Evolutionary conservation across 78 protist species (phyloP).

Genomic region (Mastigamoeba balamuthi): DNA sequence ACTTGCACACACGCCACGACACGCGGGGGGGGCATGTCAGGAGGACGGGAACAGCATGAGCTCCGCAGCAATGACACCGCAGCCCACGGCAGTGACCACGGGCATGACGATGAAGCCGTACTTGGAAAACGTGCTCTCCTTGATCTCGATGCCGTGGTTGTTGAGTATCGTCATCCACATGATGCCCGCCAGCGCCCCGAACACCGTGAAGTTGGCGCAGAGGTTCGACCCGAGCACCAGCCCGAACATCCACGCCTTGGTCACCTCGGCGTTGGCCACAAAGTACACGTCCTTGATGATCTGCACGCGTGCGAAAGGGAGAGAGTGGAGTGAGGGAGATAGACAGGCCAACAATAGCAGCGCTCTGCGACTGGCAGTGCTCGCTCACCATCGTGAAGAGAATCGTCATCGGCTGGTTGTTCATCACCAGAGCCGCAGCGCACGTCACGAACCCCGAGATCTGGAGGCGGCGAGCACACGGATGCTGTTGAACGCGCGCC

Average conservation of each 20-base stretch:
- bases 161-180: neutral
- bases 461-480: neutral
- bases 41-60: too few species aligned
- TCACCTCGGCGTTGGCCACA: neutral
- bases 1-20: too few species aligned
- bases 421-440: neutral
- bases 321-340: too few species aligned
- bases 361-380: too few species aligned
- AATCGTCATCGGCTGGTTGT: conserved; percentile 21
- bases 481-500: neutral
- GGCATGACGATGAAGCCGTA: neutral
- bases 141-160: neutral
- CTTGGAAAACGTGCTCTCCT: neutral
- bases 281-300: neutral
- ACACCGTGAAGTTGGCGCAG: conserved; percentile 13
- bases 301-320: too few species aligned
- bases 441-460: too few species aligned
- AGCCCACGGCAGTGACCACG: neutral
- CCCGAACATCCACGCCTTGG: neutral
- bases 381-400: too few species aligned
- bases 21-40: too few species aligned
- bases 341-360: too few species aligned
- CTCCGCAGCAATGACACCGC: neutral
- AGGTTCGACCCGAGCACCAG: conserved; percentile 7
- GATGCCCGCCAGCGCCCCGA: too few species aligned